Conservation (phyloP, 768 basidiomycete genomes). For the Naganishia vishniacii region DNA sequence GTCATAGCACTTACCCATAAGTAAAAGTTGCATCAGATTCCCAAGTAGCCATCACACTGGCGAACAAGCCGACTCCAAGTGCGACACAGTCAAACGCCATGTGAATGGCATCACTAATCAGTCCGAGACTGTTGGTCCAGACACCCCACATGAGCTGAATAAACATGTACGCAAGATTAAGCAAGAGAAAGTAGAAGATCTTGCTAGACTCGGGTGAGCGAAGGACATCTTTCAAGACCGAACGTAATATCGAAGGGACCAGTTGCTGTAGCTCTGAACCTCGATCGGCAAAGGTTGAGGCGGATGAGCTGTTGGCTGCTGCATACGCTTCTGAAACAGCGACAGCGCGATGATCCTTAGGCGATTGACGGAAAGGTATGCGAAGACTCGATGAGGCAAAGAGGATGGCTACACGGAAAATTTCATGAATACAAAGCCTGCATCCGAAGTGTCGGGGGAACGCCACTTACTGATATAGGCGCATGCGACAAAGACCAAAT, state of each 20-base stretch:
- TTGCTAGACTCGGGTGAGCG: slow-evolving; percentile 85
- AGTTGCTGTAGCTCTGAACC: slow-evolving; percentile 26
- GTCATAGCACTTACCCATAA: slow-evolving; percentile 68
- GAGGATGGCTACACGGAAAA: neutral
- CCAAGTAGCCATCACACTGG: slow-evolving; percentile 98
- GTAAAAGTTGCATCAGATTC: slow-evolving; percentile 89
- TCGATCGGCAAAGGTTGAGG: too few relatives aligned
- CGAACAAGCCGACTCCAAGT: slow-evolving; percentile 87
- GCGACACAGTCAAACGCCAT: slow-evolving; percentile 99
- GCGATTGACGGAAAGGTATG: neutral
- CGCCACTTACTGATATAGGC: neutral
- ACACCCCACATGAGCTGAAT: slow-evolving; percentile 84
- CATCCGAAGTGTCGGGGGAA: neutral
- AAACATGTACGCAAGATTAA: slow-evolving; percentile 93
- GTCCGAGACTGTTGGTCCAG: slow-evolving; percentile 91
- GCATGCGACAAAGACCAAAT: neutral
- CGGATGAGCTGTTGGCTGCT: neutral
- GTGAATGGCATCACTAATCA: slow-evolving; percentile 97
- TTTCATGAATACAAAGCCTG: neutral
- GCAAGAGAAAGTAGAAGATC: slow-evolving; percentile 92
- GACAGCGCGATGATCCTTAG: neutral
- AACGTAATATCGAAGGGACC: slow-evolving; percentile 42
- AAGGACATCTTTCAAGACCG: slow-evolving; percentile 81
- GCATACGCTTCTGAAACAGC: neutral
- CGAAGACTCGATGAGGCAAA: neutral